Evolutionary conservation across 225 moss, liverwort and hornwort species (phyloP).

Genomic region (Straminergon stramineum): DNA sequence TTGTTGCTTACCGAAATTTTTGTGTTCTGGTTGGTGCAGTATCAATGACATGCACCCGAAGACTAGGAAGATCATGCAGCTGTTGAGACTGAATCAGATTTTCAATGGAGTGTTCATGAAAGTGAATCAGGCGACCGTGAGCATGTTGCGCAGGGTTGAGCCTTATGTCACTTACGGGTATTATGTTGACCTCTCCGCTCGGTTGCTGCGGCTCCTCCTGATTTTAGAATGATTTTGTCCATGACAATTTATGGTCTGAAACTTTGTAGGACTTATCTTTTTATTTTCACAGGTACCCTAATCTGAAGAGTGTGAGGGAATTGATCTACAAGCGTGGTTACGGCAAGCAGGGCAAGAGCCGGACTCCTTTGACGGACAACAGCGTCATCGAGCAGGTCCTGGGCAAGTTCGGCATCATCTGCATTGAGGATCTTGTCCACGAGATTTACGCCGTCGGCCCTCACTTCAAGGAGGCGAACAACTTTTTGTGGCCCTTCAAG

Average conservation of each 20-base stretch:
- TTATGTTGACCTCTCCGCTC: neutral
- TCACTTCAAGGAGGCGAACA: neutral
- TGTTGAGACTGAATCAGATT: constrained; percentile 47
- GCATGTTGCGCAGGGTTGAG: constrained; percentile 59
- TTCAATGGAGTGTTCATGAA: constrained; percentile 77
- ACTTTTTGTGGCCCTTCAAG: constrained; percentile 20
- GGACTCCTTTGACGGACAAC: constrained; percentile 18
- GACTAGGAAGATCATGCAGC: constrained; percentile 52
- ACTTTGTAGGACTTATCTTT: neutral
- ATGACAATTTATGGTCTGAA: neutral
- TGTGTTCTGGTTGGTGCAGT: neutral
- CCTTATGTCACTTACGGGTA: constrained; percentile 60
- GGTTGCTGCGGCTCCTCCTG: neutral
- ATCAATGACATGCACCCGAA: constrained; percentile 64
- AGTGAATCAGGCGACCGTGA: constrained; percentile 60
- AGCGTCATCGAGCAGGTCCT: constrained; percentile 12
- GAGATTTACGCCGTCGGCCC: neutral
- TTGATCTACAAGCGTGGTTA: constrained; percentile 54
- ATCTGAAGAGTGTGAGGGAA: constrained; percentile 56
- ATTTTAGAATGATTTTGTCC: neutral
- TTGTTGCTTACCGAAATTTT: neutral
- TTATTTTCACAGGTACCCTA: constrained; percentile 28
- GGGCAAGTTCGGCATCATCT: constrained; percentile 5
- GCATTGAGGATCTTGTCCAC: constrained; percentile 1
- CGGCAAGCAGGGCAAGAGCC: constrained; percentile 32